Evolutionary conservation across 257 asterid species (phyloP).

Genomic region (Nicotiana otophora): DNA sequence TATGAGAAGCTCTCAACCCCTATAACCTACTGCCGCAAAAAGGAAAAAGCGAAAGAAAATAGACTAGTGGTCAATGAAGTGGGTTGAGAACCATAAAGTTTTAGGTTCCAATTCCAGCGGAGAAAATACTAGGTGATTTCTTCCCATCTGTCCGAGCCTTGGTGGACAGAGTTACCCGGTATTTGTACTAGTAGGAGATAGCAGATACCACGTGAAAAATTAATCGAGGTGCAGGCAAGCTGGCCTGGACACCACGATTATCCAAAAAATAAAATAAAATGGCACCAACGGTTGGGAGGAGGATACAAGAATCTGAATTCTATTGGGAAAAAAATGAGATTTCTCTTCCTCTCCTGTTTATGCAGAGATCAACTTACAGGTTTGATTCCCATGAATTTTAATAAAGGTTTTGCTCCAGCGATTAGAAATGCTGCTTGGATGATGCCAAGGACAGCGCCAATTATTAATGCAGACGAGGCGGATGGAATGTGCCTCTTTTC

Average conservation of each 20-base stretch:
- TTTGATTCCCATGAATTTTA: slow-evolving; percentile 71
- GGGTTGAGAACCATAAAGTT: no score
- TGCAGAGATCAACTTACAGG: slow-evolving; percentile 30
- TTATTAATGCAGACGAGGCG: slow-evolving; percentile 62
- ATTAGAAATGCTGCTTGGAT: slow-evolving; percentile 52
- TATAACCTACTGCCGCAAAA: background rate
- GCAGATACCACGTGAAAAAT: no score
- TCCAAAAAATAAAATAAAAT: background rate
- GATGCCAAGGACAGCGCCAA: slow-evolving; percentile 65
- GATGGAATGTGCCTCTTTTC: slow-evolving; percentile 60
- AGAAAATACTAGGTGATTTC: no score
- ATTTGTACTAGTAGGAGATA: no score
- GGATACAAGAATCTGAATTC: background rate
- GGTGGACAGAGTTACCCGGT: no score
- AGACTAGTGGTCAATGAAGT: no score
- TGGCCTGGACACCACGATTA: no score
- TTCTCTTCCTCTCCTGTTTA: background rate
- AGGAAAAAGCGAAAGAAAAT: background rate
- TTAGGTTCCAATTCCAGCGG: no score
- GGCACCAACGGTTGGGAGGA: background rate
- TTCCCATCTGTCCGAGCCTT: no score
- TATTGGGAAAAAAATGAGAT: background rate
- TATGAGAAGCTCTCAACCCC: background rate
- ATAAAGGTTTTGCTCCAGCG: slow-evolving; percentile 48
- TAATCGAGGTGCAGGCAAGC: no score